These are phyloP conservation scores for Leccinum disarticulatum DNA, from an alignment of 768 basidiomycete genomes.

Conservation along the genomic window DNA sequence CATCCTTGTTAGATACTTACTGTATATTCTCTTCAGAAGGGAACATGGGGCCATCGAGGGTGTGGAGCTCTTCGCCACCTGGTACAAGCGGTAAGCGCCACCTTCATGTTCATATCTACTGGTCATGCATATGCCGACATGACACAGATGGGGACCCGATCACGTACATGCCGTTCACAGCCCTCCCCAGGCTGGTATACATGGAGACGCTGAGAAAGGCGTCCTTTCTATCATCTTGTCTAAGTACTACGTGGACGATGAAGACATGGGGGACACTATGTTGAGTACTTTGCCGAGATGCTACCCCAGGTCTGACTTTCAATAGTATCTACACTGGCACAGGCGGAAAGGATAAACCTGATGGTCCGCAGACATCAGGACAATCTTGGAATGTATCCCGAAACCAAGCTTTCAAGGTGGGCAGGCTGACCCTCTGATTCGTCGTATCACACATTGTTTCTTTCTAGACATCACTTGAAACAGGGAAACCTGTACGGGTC, in stretches of 20 bases:
- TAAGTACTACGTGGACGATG: not conserved
- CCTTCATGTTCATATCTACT: no score
- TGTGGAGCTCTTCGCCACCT: not conserved
- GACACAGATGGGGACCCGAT: not conserved
- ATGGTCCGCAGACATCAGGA: slow-evolving; percentile 20
- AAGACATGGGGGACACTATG: not conserved
- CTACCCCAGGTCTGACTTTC: not conserved
- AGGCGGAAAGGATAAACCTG: slow-evolving; percentile 16
- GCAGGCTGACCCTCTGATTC: not conserved
- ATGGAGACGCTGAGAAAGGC: not conserved
- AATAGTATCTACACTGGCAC: slow-evolving; percentile 31
- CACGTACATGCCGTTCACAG: not conserved
- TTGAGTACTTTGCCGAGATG: not conserved
- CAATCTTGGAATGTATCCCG: slow-evolving; percentile 17
- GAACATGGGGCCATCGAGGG: not conserved
- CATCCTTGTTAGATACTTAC: not conserved
- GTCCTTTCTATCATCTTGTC: not conserved
- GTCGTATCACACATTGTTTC: not conserved
- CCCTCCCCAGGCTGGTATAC: not conserved
- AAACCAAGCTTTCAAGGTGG: slow-evolving; percentile 23
- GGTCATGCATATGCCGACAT: not conserved
- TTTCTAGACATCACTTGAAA: slow-evolving; percentile 22
- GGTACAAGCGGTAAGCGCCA: not conserved
- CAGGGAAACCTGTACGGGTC: slow-evolving; percentile 24
- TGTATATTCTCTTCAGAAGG: not conserved